Percentiles rank a stretch among this genome's conserved stretches.
These are phyloP conservation scores for Diaporthe batatas DNA, from an alignment of 2,329 filamentous ascomycete species.

Conservation along the genomic window DNA sequence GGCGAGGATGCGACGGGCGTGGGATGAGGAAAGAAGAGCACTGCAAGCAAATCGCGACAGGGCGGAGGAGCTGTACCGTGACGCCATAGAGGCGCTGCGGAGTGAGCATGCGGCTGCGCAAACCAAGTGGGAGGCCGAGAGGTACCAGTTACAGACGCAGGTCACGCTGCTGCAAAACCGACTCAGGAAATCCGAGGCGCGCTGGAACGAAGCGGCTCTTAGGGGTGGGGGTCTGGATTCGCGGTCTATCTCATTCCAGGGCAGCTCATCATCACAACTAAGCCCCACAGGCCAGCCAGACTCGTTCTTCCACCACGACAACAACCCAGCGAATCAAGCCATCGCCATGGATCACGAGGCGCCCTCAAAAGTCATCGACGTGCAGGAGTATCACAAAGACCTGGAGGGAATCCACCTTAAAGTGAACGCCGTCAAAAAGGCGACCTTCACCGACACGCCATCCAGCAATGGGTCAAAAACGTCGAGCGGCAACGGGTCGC, in stretches of 20 bases:
- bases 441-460: conserved; percentile 62
- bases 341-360: conserved; percentile 37
- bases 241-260: conserved; percentile 42
- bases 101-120: conserved; percentile 37
- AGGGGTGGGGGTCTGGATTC: conserved; percentile 39
- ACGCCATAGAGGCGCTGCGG: conserved; percentile 39
- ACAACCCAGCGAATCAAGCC: conserved; percentile 7
- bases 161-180: conserved; percentile 43
- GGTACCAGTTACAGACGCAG: conserved; percentile 49
- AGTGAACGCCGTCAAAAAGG: conserved; percentile 64
- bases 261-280: conserved; percentile 43
- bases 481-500: conserved; percentile 47
- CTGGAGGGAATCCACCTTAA: conserved; percentile 72
- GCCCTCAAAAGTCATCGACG: conserved; percentile 60
- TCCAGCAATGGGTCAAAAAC: conserved; percentile 47
- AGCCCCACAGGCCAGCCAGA: conserved; percentile 54
- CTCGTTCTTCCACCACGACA: conserved; percentile 46
- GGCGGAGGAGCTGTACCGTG: conserved; percentile 65
- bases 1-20: conserved; percentile 60
- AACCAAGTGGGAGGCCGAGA: conserved; percentile 51
- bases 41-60: conserved; percentile 67
- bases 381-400: conserved; percentile 69
- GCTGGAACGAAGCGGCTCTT: conserved; percentile 34
- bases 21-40: conserved; percentile 67
- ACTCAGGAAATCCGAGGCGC: conserved; percentile 42